phyloP scores from a whole-genome alignment of 2,329 filamentous ascomycete genomes.

The Paraconiothyrium sp. region DNA sequence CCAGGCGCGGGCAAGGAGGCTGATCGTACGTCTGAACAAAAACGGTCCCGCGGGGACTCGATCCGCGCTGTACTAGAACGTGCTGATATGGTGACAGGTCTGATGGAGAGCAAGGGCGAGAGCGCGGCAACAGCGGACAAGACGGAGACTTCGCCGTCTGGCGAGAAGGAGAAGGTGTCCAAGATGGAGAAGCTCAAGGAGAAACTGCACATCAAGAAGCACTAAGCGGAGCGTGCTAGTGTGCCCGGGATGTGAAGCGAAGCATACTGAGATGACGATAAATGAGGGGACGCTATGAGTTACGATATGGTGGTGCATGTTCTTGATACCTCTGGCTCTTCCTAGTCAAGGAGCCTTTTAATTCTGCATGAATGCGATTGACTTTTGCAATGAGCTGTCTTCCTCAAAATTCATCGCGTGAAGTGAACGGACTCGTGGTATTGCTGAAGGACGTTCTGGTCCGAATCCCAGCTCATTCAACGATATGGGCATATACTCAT shows the following conservation, averaged over 20 bases:
- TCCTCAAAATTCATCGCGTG: neutral
- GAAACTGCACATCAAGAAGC: constrained; percentile 66
- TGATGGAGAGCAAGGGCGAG: constrained; percentile 58
- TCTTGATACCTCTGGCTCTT: constrained; percentile 4
- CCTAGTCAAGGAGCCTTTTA: neutral
- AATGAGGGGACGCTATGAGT: neutral
- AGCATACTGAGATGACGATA: neutral
- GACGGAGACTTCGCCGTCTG: too few species aligned
- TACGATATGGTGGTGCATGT: constrained; percentile 10
- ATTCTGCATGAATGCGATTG: neutral
- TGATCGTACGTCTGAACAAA: constrained; percentile 62
- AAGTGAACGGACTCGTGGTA: too few species aligned
- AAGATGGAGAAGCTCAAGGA: constrained; percentile 73
- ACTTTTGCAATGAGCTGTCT: neutral
- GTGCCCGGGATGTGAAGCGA: neutral
- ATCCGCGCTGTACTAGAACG: constrained; percentile 30
- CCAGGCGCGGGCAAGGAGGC: constrained; percentile 68
- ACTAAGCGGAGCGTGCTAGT: constrained; percentile 12
- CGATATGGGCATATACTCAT: too few species aligned
- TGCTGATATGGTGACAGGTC: constrained; percentile 55
- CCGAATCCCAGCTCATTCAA: too few species aligned
- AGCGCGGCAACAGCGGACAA: neutral
- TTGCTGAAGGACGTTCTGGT: too few species aligned
- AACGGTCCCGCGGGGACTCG: constrained; percentile 30
- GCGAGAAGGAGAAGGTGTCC: constrained; percentile 57